Evolutionary conservation across 345 rosid species (phyloP), one percentile per base, ranked within the genome.

Genomic region (Orychophragmus violaceus): DNA sequence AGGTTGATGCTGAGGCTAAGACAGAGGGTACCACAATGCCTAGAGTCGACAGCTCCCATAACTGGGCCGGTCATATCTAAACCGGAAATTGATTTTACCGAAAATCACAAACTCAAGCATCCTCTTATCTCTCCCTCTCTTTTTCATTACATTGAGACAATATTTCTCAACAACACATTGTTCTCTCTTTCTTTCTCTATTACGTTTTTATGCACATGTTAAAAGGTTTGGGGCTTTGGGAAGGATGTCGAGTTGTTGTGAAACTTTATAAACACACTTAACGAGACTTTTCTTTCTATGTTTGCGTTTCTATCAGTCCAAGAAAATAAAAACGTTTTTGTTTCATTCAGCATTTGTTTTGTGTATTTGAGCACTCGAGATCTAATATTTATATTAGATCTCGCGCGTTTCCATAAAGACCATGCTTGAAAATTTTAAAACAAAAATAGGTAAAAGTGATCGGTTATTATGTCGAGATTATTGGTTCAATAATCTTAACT

Each of bases 1-100:
- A 80, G 79, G 97, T 90, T 73, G 97, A 92, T 68, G 77, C 71
- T 0, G 95, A 82, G 66, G 52, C 85, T 12, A 86, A 88, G 84
- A 85, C 85, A 83, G 45, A 75, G 17, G 12, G 69, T 29, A 81
- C 90, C 37, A 80, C 75, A 76, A 90, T 93, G 90, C 95, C 96
- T 4, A 86, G 97, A 78, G 94, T 85, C 59, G 97, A 86, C 28
- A 93, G 98, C 73, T 85, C 94, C 36, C 91, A 83, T 42, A 85
- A 93, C 77, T 89, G 98, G 98, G 91, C 97, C 42, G 29, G 78
- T 62, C 53, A 74, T 69, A 74, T 74, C 60, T 74, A 69, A 68
- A 62, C 48, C 33, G 50, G 59, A 22, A 73, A 18, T 27, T n/a
- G n/a, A n/a, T 12, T 59, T 30, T 50, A 30, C 55, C 27, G 7